Percentiles rank a stretch among this genome's conserved stretches.
These are phyloP conservation scores for Colletotrichum sp. DNA, from an alignment of 2,329 filamentous ascomycete genomes.

Conservation along the genomic window DNA sequence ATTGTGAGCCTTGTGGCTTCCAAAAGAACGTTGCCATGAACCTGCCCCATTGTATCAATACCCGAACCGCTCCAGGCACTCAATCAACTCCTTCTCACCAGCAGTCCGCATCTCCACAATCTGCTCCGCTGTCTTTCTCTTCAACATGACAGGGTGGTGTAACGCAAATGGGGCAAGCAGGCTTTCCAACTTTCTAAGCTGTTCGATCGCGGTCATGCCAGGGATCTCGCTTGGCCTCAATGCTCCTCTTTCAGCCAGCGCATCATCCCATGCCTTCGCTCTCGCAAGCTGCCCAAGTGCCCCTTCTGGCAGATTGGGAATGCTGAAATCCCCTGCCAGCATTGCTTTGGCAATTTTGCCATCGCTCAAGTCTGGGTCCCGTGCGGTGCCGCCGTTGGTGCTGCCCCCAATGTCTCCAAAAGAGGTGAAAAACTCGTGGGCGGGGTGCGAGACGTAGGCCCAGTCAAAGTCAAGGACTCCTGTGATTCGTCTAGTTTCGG, in stretches of 20 bases:
- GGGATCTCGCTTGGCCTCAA: background rate
- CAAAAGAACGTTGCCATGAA: background rate
- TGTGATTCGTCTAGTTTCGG: slow-evolving; percentile 23
- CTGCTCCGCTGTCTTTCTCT: background rate
- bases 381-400: background rate
- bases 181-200: background rate
- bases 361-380: slow-evolving; percentile 16
- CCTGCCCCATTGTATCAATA: background rate
- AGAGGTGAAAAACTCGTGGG: slow-evolving; percentile 28
- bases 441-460: slow-evolving; percentile 25
- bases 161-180: background rate
- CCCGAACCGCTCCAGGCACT: background rate
- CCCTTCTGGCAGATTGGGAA: background rate
- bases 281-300: background rate
- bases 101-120: background rate
- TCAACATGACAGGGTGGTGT: background rate
- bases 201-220: background rate
- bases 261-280: background rate
- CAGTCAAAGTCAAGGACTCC: slow-evolving; percentile 33
- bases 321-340: background rate
- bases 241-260: background rate
- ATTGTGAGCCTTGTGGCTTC: background rate
- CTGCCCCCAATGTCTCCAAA: slow-evolving; percentile 20
- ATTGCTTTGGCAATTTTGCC: slow-evolving; percentile 7
- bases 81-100: background rate